phyloP scores from a whole-genome alignment of 2,329 filamentous ascomycete species.

The Curvularia spicifera region DNA sequence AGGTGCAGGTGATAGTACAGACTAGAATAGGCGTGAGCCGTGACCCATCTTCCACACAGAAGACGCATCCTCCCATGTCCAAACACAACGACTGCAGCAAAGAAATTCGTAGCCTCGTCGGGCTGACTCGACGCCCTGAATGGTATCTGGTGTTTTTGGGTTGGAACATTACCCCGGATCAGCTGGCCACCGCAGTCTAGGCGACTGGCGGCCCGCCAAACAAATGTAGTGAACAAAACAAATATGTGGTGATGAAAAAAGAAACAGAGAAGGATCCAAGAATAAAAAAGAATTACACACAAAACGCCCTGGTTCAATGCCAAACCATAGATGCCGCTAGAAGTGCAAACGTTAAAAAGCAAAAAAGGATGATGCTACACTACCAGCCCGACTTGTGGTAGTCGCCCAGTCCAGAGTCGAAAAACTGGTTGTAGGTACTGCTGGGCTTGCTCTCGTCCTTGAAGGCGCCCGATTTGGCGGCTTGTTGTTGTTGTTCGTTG shows the following conservation, averaged over 20 bases:
- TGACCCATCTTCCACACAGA: conserved; percentile 42
- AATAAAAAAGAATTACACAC: conserved; percentile 5
- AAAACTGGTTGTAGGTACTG: conserved; percentile 78
- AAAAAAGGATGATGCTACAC: conserved; percentile 14
- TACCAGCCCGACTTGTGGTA: conserved; percentile 90
- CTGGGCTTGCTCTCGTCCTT: conserved; percentile 68
- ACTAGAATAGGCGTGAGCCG: conserved; percentile 49
- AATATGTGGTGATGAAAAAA: neutral
- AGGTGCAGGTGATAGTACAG: conserved; percentile 51
- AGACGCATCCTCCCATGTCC: conserved; percentile 40
- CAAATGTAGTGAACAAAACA: conserved; percentile 21
- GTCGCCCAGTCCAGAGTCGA: conserved; percentile 72
- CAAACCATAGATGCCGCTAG: conserved; percentile 47
- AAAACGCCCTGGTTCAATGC: conserved; percentile 45
- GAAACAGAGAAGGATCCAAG: neutral
- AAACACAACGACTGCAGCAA: conserved; percentile 35
- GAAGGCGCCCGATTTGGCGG: conserved; percentile 61
- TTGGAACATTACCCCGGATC: conserved; percentile 39
- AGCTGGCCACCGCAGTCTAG: conserved; percentile 24
- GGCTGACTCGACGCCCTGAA: conserved; percentile 42
- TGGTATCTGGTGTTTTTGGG: conserved; percentile 47
- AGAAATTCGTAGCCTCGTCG: conserved; percentile 50
- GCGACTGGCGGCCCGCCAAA: conserved; percentile 18
- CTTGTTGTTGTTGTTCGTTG: conserved; percentile 30
- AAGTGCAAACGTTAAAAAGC: conserved; percentile 39